A percentile compares a stretch with the other conserved stretches of the same genome.
phyloP scores from a whole-genome alignment of 371 early-diverging fungal species.

The Actinomortierella ambigua region DNA sequence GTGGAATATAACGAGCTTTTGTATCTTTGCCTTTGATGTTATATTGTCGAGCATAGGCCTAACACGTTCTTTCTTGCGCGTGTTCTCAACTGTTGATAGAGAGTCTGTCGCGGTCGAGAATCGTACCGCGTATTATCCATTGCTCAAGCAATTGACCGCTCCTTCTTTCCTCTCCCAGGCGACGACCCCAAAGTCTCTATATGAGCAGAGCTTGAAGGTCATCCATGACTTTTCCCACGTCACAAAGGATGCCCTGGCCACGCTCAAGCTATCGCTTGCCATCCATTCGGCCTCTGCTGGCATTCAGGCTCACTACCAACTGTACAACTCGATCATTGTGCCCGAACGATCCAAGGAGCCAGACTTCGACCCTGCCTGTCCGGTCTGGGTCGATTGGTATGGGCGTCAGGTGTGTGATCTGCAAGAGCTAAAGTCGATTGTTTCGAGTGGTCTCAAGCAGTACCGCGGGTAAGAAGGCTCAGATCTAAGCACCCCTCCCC shows the following conservation, averaged over 20 bases:
- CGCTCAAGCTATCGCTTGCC: conserved; percentile 64
- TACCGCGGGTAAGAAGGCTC: conserved; percentile 3
- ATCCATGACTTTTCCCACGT: conserved; percentile 44
- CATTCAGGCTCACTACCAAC: conserved; percentile 80
- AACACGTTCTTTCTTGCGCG: not conserved
- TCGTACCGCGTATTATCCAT: conserved; percentile 60
- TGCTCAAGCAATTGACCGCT: conserved; percentile 56
- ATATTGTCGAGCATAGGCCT: not conserved
- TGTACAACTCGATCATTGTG: conserved; percentile 68
- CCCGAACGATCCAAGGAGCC: conserved; percentile 41
- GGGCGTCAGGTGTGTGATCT: conserved; percentile 66
- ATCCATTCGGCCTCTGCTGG: conserved; percentile 76
- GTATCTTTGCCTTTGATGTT: not conserved
- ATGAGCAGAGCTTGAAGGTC: conserved; percentile 50
- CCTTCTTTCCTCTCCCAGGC: conserved; percentile 17
- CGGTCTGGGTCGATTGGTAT: conserved; percentile 74
- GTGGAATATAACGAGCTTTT: conserved; percentile 1
- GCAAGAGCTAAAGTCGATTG: conserved; percentile 46
- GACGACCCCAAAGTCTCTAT: conserved; percentile 48
- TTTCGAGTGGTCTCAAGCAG: conserved; percentile 15
- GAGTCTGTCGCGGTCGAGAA: conserved; percentile 70
- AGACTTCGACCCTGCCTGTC: conserved; percentile 59
- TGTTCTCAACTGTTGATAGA: conserved; percentile 34
- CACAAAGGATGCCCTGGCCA: conserved; percentile 39
- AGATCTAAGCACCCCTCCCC: too few species aligned